Base-by-base conservation (phyloP, 106 monocot species). In the Narthecium ossifragum region DNA sequence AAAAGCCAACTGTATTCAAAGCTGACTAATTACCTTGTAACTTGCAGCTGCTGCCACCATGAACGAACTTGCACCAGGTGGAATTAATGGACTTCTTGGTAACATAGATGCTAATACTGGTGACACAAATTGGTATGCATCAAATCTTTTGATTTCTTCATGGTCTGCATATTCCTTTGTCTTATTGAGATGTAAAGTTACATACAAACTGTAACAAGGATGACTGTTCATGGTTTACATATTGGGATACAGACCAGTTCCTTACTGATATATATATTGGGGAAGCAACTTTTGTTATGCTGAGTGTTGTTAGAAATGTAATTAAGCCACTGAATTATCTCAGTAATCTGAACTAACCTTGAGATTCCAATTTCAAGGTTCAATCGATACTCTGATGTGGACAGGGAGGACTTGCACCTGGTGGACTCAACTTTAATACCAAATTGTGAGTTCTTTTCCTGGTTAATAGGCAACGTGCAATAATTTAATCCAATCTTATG, bases 81-180 rank as follows among this genome's bases (percentile, higher is more conserved):
- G 96, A 72, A 90, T 98, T 46, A 98, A 87, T 78, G 90, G 96
- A 21, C 54, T 90, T 23, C 84, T 98, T 61, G 90, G 96, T 15
- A 98, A 98, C 29, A 78, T 98, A 60, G 96, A 98, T 79, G 90
- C 96, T 26, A 98, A 98, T 66, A 98, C 96, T 41, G 96, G 96
- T 15, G 96, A 98, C 46, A 60, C 96, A 98, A 63, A 80, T 90
- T 54, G 96, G 96, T 98, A 77, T n/a, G n/a, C n/a, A n/a, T n/a
- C n/a, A n/a, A 47, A 61, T 24, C 5, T 7, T 24, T 26, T 52
- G 51, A 23, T 3, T 36, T 36, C 36, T 36, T 36, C 36, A 5
- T 36, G n/a, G 7, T 36, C 10, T 36, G 10, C 10, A 6, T 36
- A 36, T 6, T 48, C 4, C 47, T 48, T 48, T n/a, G 18, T 6